Evolutionary conservation across 2,329 filamentous ascomycete genomes (phyloP), one percentile per base, ranked within the genome.

Genomic region (Aureobasidium vineae): DNA sequence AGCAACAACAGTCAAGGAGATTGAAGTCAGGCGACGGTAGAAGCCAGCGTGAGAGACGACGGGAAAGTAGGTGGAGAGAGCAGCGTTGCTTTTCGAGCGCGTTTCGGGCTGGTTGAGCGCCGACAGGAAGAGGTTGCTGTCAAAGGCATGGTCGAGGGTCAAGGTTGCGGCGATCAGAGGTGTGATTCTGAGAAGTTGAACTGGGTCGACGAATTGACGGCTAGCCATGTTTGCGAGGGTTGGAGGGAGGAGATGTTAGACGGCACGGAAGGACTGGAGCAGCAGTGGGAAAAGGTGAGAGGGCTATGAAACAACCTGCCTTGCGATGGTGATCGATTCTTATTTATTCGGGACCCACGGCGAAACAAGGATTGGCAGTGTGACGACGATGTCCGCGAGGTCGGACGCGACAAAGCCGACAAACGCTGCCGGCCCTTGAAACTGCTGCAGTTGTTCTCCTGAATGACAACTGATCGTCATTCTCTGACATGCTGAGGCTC

Each of bases 21-120:
- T 23, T 6, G 56, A 41, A 28, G 53, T 57, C 47, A 66, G 23
- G 31, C 47, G 53, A 38, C 47, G 50, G 28, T 47, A 49, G 33
- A 63, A 47, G 36, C 45, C 43, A 23, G 43, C 38, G 40, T 36
- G 47, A 23, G 56, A 66, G 7, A 61, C 36, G 56, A 47, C 45
- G 19, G 56, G 47, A 21, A 66, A 66, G 47, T 63, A 66, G 8
- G 56, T 31, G 33, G 65, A 57, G n/a, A 66, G 56, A 16, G 57
- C 40, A n/a, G 56, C 36, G 5, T 63, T 66, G 56, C 45, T 63
- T 21, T 41, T 43, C 5, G 41, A 19, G 36, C 57, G 54, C 8
- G 40, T 53, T 11, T 43, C 23, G 33, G 54, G 65, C 28, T 45
- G 45, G 40, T 61, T 66, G 23, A 66, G 56, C 2, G 56, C 47